phyloP scores from a whole-genome alignment of 202 grass and related monocot genomes.

The Eragrostis tef region DNA sequence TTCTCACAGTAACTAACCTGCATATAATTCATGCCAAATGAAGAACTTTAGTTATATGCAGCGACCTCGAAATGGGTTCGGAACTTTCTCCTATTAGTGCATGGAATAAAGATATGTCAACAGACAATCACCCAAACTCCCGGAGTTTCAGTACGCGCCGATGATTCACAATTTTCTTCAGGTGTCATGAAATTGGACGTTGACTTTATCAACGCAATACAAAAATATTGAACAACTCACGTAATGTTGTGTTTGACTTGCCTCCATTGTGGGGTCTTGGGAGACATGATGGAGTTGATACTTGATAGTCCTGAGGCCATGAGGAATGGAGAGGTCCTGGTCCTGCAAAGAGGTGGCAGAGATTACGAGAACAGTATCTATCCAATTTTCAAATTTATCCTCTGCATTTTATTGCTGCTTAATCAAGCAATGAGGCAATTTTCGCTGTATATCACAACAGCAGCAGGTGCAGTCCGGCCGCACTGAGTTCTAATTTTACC shows the following conservation, averaged over 20 bases:
- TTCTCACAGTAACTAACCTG: not conserved
- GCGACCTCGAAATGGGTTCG: not conserved
- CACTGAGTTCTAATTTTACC: too few species aligned
- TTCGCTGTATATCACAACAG: too few species aligned
- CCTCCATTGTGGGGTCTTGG: not conserved
- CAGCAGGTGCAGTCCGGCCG: too few species aligned
- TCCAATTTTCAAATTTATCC: constrained; percentile 11
- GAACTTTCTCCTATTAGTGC: too few species aligned
- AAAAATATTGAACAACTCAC: too few species aligned
- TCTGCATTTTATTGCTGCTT: not conserved
- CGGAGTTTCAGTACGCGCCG: too few species aligned
- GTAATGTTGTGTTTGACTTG: constrained; percentile 30
- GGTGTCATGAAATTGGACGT: not conserved
- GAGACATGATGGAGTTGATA: not conserved
- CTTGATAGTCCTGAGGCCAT: too few species aligned
- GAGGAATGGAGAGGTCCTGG: not conserved
- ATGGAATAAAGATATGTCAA: too few species aligned
- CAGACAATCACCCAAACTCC: not conserved
- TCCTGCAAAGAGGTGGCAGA: constrained; percentile 1
- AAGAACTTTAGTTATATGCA: not conserved
- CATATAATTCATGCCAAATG: not conserved
- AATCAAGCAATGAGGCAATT: not conserved
- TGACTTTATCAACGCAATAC: not conserved
- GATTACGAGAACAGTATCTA: not conserved
- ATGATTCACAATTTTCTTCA: not conserved